Base-by-base conservation (phyloP, 129 eudicot species). In the Deinandra increscens region DNA sequence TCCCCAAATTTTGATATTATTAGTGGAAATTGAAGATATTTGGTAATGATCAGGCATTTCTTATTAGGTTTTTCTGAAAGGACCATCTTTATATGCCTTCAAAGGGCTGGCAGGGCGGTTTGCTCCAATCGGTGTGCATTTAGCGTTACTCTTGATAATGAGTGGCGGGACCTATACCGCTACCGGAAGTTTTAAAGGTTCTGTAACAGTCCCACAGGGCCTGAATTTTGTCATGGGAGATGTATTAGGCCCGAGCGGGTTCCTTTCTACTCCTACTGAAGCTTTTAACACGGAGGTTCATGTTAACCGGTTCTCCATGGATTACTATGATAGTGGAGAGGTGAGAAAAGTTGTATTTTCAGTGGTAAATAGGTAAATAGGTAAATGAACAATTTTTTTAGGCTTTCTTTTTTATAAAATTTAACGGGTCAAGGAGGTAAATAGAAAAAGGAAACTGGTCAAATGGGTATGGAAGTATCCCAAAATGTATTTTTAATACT, bases 101-200 rank as follows among this genome's bases (percentile, higher is more conserved):
- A 93, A 80, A 73, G 99, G 99, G 33, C 71, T 93, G 74, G 99
- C 97, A 4, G 99, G 99, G 62, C 80, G 99, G 45, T 87, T 84
- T 78, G 97, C 99, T 50, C 97, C 99, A 31, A 93, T 93, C 19
- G 97, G 99, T 64, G 99, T 93, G n/a, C 99, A 93, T 79, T 26
- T 93, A 54, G 97, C 99, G 9, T 78, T 93, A 78, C 80, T 87
- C 41, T 79, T 89, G 73, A 82, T 93, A 83, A 93, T 93, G 99
- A 75, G 74, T 1, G 99, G 99, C 20, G 99, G 91, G 72, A 93
- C 97, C 69, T 85, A 83, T 51, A 89, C 87, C 68, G 99, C 99
- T 12, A 70, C 88, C 19, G 99, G 97, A 45, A 89, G 97, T 80
- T 93, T 87, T 78, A 80, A 63, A 78, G 99, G 97, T n/a, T 83